Evolutionary conservation across 75 land plant genomes (phyloP), one percentile per base, ranked within the genome.

Genomic region (Larix kaempferi): DNA sequence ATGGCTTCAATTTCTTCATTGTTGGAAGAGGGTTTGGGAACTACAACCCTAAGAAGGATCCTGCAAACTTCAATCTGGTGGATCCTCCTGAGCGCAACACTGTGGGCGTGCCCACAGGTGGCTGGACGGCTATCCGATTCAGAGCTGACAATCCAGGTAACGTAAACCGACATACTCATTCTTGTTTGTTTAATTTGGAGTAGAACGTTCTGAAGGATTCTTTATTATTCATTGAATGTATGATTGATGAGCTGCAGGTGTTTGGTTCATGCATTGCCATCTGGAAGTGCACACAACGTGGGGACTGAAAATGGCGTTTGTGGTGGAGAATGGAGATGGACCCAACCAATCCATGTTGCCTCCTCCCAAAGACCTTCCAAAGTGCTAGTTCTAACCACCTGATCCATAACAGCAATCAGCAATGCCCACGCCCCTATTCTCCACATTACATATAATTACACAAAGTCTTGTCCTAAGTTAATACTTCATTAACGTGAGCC

Each of bases 61-160:
- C 89, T 12, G 88, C 85, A 0, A 80, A 76, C 22, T 93, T 80
- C 74, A 93, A 93, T 81, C 74, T 91, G 61, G 77, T 89, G 16
- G 91, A 93, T 81, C 95, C 95, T 77, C 90, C 88, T 3, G 89
- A 85, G 80, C 88, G 91, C 55, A 91, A 91, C 71, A 93, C 95
- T 19, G 82, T 87, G 14, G 90, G 82, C 35, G 88, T 91, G 29
- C 95, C 95, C 16, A 84, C 85, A 2, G 93, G 91, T 7, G 95
- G 95, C 2, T 93, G 95, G 95, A 82, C 86, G 25, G 93, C 93
- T 14, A 83, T 91, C 33, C 75, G 95, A 35, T 93, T 91, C 80
- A 85, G 82, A 74, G 95, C 95, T 10, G 91, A 91, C 75, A 93
- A 93, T 78, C 95, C 95, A 81, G 95, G 95, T 87, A 80, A 59